phyloP scores from a whole-genome alignment of 2,329 filamentous ascomycete species.

The Talaromyces pinophilus region DNA sequence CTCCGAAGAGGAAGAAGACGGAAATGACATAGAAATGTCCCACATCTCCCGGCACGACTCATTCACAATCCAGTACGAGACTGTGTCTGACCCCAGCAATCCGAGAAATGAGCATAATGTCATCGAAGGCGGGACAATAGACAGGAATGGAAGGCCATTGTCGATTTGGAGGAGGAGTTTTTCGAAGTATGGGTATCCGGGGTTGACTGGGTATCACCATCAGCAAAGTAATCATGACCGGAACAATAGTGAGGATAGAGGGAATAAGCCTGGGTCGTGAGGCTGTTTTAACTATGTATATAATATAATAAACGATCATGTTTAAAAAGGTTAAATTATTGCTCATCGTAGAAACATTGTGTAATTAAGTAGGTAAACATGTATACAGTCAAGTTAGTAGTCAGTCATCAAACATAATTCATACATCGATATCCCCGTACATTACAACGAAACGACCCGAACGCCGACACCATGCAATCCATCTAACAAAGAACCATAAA shows the following conservation, averaged over 20 bases:
- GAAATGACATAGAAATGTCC: constrained; percentile 13
- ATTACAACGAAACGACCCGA: neutral
- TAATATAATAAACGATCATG: neutral
- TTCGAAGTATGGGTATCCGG: constrained; percentile 12
- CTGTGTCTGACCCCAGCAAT: neutral
- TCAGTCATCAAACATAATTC: constrained; percentile 9
- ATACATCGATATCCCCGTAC: constrained; percentile 2
- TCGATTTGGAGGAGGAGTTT: constrained; percentile 19
- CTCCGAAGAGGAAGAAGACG: neutral
- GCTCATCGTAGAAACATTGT: neutral
- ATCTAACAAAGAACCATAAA: neutral
- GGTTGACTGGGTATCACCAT: neutral
- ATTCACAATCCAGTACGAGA: constrained; percentile 20
- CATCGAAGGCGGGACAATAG: neutral
- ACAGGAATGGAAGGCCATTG: constrained; percentile 9
- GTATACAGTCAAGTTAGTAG: neutral
- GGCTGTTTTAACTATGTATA: too few species aligned
- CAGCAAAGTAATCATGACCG: neutral
- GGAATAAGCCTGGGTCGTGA: neutral
- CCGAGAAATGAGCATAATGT: neutral
- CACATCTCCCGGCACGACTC: constrained; percentile 19
- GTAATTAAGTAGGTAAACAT: neutral
- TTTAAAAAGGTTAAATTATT: neutral
- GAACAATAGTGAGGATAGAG: neutral
- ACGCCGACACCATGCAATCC: constrained; percentile 2